Base-by-base conservation (phyloP, 2,329 filamentous ascomycete species). In the Aurifilum marmelostoma region DNA sequence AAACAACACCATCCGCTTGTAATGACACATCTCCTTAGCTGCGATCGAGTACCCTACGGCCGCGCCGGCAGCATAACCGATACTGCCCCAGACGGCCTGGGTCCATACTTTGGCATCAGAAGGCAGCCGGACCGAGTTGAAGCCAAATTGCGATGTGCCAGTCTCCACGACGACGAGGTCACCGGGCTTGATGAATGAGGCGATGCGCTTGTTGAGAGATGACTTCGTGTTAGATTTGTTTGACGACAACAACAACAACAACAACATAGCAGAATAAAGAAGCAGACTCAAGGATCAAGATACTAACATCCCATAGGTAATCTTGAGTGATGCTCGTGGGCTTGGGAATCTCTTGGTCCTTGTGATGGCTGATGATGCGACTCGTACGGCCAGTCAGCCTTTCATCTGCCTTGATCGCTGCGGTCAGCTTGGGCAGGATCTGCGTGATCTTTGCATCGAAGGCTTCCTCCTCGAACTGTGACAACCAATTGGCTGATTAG, bases 121-220 rank as follows among this genome's bases (percentile, higher is more conserved):
- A 16, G 73, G 72, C 16, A 73, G 66, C 9, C 39, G 59, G 5
- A 70, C 71, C 21, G 39, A 29, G 3, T 60, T 62, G 52, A 72
- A 65, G 1, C 73, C 73, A 11, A 71, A 61, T 24, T 74, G 73
- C n/a, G 69, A 56, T 16, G 73, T 75, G 39, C 73, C 73, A 12
- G 73, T 75, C 63, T 75, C 74, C 0, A 67, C 64, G 47, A 75
- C 29, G 43, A 75, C 59, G 6, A 74, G 65, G 34, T 75, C 73
- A 21, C 69, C 71, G 2, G 70, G 60, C n/a, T 59, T 67, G n/a
- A 73, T 43, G 62, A 68, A 73, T 16, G 64, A 43, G 27, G 67
- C 54, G 43, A 72, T 47, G 9, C 67, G 66, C 67, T 68, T 32
- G n/a, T n/a, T 7, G 32, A 29, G 9, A 21, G 34, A 34, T 27